These are phyloP conservation scores for Cyclotella sp. DNA, from an alignment of 108 stramenopile species.

Conservation along the genomic window DNA sequence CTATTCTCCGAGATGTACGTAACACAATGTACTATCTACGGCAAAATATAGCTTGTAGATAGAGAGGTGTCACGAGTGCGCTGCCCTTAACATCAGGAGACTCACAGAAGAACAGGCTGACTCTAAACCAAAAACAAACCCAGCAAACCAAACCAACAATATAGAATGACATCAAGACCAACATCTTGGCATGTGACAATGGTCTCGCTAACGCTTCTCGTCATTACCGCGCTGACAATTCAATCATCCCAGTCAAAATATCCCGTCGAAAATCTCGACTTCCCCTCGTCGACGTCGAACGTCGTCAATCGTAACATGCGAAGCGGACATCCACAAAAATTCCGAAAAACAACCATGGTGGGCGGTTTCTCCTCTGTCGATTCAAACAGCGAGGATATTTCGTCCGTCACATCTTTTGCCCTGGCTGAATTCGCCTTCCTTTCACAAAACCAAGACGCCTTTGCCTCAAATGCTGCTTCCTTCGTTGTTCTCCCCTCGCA, in stretches of 20 bases:
- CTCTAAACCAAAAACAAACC: too few species aligned
- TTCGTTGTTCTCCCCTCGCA: background rate
- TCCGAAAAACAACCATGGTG: slow-evolving; percentile 11
- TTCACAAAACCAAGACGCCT: background rate
- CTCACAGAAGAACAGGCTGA: too few species aligned
- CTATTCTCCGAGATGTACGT: too few species aligned
- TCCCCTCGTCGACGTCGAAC: background rate
- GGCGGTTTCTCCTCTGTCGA: slow-evolving; percentile 10
- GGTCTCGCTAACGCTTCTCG: slow-evolving; percentile 1
- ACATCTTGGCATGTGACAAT: background rate
- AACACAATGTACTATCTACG: too few species aligned
- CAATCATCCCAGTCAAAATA: background rate
- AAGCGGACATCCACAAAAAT: background rate
- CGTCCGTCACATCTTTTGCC: slow-evolving; percentile 1
- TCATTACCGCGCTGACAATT: background rate
- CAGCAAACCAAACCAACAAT: too few species aligned
- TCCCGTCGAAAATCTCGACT: background rate
- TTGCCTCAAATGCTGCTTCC: background rate
- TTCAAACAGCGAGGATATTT: background rate
- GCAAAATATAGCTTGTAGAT: too few species aligned
- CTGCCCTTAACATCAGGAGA: too few species aligned
- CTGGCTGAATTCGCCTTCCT: background rate
- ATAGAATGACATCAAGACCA: background rate
- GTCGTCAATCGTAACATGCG: background rate
- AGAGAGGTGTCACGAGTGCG: too few species aligned